Evolutionary conservation across 805 yeast species (phyloP).

Genomic region (Nakazawaea molendinolei): DNA sequence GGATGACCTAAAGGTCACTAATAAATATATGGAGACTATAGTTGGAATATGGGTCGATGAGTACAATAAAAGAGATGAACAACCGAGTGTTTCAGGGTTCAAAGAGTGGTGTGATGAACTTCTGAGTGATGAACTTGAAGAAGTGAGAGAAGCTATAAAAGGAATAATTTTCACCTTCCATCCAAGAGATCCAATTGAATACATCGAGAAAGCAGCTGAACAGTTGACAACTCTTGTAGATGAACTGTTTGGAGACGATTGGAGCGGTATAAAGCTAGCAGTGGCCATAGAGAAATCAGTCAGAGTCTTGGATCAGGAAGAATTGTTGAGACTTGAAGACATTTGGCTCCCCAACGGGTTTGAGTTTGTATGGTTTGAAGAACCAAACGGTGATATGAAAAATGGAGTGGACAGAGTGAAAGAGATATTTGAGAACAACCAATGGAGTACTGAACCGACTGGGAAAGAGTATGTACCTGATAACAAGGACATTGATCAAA

Average conservation of each 20-base stretch:
- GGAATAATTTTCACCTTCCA: conserved; percentile 39
- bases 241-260: conserved; percentile 16
- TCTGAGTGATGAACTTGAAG: conserved; percentile 27
- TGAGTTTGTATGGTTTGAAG: conserved; percentile 26
- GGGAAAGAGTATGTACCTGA: not conserved
- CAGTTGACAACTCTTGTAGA: conserved; percentile 14
- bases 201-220: conserved; percentile 19
- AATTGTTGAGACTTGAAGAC: conserved; percentile 31
- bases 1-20: conserved; percentile 16
- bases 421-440: conserved; percentile 36
- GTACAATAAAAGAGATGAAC: conserved; percentile 23
- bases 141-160: conserved; percentile 37
- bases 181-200: conserved; percentile 19
- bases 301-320: conserved; percentile 3
- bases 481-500: conserved; percentile 1
- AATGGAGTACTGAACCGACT: conserved; percentile 29
- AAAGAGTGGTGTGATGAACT: conserved; percentile 35
- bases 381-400: conserved; percentile 20
- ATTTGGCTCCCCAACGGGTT: conserved; percentile 29
- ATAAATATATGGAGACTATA: conserved; percentile 22
- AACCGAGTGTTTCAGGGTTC: conserved; percentile 18
- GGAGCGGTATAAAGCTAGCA: conserved; percentile 30
- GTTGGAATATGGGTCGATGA: conserved; percentile 25
- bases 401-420: conserved; percentile 32
- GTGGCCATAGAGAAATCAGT: conserved; percentile 22